Evolutionary conservation across 2,329 filamentous ascomycete genomes (phyloP), one percentile per base, ranked within the genome.

Genomic region (Colletotrichum tamarilloi): DNA sequence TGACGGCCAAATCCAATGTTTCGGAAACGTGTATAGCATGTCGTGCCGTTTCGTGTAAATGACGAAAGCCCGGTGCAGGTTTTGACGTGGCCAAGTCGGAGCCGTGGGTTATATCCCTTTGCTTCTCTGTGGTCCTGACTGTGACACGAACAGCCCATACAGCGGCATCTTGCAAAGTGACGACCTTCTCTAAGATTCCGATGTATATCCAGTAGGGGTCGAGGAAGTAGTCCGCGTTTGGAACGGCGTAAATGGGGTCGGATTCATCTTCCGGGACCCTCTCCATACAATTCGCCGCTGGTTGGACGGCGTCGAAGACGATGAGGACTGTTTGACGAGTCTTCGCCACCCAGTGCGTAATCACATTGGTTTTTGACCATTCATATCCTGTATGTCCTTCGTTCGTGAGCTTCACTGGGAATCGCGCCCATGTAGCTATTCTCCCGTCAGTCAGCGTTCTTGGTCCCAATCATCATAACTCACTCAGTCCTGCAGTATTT

Each of bases 11-110:
- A 0, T 83, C 79, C 0, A 87, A 78, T 0, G 84, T 85, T 62
- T 88, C 86, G 0, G 77, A 80, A 2, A 85, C 81, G 71, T 88
- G 86, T 19, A 86, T 84, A 0, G 82, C 81, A 59, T 88, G 86
- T 1, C 86, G 76, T 0, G 84, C 80, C 0, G 84, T 79, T 26
- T 87, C 83, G 62, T 87, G 85, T 2, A 87, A 74, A 1, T 58
- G 62, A 4, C 76, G 65, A 38, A 84, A 86, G 32, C 82, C 72
- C 0, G 84, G 82, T 0, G 77, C 67, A 1, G 80, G 79, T n/a
- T 78, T 77, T 5, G 53, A 38, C 0, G 32, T 67, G 1, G n/a
- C 53, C 1, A 49, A 32, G 22, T 22, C n/a, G 5, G 30, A 26
- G 12, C 11, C 14, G 5, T 42, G 35, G 22, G 14, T 30, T 7